Conservation (phyloP, 176 grass and related monocot genomes). For the Oryza longistaminata region DNA sequence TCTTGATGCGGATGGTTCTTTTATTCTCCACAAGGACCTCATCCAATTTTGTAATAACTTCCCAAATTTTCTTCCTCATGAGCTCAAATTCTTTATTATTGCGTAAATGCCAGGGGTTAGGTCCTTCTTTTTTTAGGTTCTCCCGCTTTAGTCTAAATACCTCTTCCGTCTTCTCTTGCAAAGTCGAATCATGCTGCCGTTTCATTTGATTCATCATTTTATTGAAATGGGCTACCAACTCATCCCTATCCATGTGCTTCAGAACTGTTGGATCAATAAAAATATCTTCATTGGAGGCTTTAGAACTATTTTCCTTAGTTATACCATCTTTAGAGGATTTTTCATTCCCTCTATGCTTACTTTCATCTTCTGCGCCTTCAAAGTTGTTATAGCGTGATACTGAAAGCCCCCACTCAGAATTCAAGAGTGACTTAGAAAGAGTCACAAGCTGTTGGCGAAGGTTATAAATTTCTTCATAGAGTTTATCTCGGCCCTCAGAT, state of each 20-base stretch:
- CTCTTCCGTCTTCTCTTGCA: slow-evolving; percentile 46
- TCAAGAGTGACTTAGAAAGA: slow-evolving; percentile 52
- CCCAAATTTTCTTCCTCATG: slow-evolving; percentile 56
- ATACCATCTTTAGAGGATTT: slow-evolving; percentile 19
- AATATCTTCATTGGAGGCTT: neutral
- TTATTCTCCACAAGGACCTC: slow-evolving; percentile 52
- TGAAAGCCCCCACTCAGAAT: slow-evolving; percentile 49
- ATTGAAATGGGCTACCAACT: slow-evolving; percentile 46
- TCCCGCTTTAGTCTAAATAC: slow-evolving; percentile 55
- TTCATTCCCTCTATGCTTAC: slow-evolving; percentile 40
- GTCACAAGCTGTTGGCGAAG: slow-evolving; percentile 59
- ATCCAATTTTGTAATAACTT: slow-evolving; percentile 51
- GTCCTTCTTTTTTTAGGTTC: slow-evolving; percentile 40
- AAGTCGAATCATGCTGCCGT: slow-evolving; percentile 50
- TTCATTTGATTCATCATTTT: slow-evolving; percentile 56
- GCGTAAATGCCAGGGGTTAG: slow-evolving; percentile 46
- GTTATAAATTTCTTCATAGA: slow-evolving; percentile 45
- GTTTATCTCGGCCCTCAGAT: slow-evolving; percentile 33
- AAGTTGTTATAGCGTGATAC: slow-evolving; percentile 49
- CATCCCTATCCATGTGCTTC: slow-evolving; percentile 38
- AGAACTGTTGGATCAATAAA: slow-evolving; percentile 25
- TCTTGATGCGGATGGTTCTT: slow-evolving; percentile 36
- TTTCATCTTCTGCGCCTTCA: slow-evolving; percentile 45
- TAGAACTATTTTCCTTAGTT: neutral
- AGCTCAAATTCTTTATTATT: slow-evolving; percentile 67